Base-by-base conservation (phyloP, 345 rosid species). In the Geranium brycei region DNA sequence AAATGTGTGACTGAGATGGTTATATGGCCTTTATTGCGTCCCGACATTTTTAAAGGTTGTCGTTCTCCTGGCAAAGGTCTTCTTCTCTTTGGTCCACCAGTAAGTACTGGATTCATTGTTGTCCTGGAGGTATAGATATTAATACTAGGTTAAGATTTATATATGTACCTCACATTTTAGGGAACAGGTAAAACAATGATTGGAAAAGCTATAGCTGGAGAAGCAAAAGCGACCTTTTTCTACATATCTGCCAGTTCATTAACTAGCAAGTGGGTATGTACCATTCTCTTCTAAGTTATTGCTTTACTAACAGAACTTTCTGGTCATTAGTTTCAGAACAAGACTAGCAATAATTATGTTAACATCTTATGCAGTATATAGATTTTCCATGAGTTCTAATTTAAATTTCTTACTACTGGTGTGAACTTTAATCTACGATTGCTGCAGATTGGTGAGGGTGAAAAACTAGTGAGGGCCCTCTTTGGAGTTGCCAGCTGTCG, bases 171-270 rank as follows among this genome's bases (percentile, higher is more conserved):
- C 69, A 53, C 72, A 30, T 74, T 35, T 17, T 70, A 92, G 98
- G 98, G 98, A 68, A 93, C 97, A 11, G 97, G 99, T 31, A 93
- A 93, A 79, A 93, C 97, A 14, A 93, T 93, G 97, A 93, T 90
- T 16, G 97, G 99, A 66, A 93, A 92, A 82, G 99, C 99, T 75
- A 90, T 93, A 67, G 99, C 97, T 64, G 99, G 99, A 72, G 97
- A 93, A 79, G 99, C 99, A 60, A 89, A 90, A 73, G 99, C 99
- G 71, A 93, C 99, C 3, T 93, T 90, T 79, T 93, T 93, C 77
- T 90, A 86, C 80, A 93, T 93, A 72, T 90, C 97, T 70, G 95
- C 99, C 23, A 93, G 99, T 79, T 93, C 99, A 62, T 82, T 93
- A 80, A 93, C 99, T 71, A 93, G 99, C 89, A 93, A 90, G 60